Base-by-base conservation (phyloP, 805 yeast species). In the Saccharomycopsis fermentans region DNA sequence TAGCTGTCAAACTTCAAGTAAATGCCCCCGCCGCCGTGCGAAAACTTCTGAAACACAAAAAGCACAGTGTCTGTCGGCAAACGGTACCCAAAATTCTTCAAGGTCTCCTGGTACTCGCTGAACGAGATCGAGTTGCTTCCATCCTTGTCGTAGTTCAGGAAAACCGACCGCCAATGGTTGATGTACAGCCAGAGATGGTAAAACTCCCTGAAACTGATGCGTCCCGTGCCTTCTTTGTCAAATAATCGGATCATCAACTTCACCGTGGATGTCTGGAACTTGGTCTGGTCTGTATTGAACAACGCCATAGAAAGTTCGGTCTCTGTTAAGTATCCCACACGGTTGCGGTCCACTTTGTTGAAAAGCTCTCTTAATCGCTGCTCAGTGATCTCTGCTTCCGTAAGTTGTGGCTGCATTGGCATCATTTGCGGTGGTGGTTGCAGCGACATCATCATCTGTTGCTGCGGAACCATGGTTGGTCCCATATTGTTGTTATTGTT, bases 1-100 rank as follows among this genome's bases (percentile, higher is more conserved):
- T 89, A 89, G 69, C 82, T 78, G 68, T 89, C 96, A 69, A 89
- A 89, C 60, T 86, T 82, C 70, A 89, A 68, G 59, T 72, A 75
- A 56, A 70, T 70, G 1, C 69, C 69, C 19, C 65, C 66, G 6
- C 64, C 63, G 34, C 63, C 63, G 21, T 66, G 66, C 12, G 54
- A 35, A 40, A 82, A 84, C 58, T 77, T 77, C 63, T 76, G 81
- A 65, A 83, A 85, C 57, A 86, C 71, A 66, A 79, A 81, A 55
- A 80, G 73, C 19, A 82, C 83, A 62, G 82, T 76, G 64, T 79
- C 81, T 16, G 81, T 76, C 55, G 84, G 80, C 55, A 85, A 70
- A 54, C 81, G 76, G 71, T 85, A 86, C 1, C 90, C 90, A 62
- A 85, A 84, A 60, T 83, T 83, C 56, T 77, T 80, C 54, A 86